Evolutionary conservation across 176 grass and related monocot genomes (phyloP).

Genomic region (Alopecurus myosuroides): DNA sequence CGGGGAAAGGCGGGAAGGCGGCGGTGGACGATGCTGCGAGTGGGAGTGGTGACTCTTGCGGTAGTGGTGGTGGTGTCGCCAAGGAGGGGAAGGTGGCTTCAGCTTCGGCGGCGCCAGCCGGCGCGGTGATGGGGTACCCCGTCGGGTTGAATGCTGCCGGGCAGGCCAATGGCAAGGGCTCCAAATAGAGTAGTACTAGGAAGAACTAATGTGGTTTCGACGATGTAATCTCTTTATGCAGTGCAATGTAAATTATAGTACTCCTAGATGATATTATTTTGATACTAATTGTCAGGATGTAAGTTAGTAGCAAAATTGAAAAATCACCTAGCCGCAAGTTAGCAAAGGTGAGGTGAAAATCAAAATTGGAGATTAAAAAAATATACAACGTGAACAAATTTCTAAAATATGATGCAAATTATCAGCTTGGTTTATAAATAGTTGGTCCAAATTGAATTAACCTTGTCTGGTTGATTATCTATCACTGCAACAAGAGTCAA

Average conservation of each 20-base stretch:
- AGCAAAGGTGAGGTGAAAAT: not conserved
- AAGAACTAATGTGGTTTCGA: not conserved
- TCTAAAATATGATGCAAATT: too few species aligned
- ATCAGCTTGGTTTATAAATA: too few species aligned
- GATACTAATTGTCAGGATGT: not conserved
- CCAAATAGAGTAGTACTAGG: not conserved
- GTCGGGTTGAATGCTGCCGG: not conserved
- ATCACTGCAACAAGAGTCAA: not conserved
- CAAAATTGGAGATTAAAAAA: not conserved
- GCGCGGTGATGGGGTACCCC: conserved; percentile 43
- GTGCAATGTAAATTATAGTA: not conserved
- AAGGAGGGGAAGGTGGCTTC: not conserved
- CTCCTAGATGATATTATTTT: too few species aligned
- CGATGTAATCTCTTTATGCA: not conserved
- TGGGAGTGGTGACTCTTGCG: conserved; percentile 2
- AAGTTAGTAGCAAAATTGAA: not conserved
- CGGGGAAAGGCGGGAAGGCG: not conserved
- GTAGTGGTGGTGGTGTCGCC: not conserved
- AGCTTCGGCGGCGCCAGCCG: not conserved
- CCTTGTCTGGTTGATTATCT: not conserved
- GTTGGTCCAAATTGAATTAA: too few species aligned
- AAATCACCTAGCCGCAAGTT: not conserved
- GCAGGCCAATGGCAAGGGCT: not conserved
- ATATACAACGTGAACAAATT: too few species aligned
- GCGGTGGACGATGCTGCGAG: not conserved